Conservation (phyloP, 768 basidiomycete genomes). For the Strobilomyces dryophilus region DNA sequence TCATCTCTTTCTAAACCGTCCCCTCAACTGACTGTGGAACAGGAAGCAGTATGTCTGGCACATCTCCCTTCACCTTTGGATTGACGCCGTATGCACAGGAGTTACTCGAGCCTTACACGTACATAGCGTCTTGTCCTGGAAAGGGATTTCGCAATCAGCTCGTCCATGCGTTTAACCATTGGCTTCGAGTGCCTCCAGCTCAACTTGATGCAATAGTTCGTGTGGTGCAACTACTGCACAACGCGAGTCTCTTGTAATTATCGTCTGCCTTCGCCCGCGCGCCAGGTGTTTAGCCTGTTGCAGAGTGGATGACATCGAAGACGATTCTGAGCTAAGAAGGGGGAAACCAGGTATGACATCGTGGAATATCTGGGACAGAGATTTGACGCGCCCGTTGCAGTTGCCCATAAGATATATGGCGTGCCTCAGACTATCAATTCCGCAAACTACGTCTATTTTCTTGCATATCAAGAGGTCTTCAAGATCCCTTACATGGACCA, state of each 20-base stretch:
- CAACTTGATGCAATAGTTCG: slow-evolving; percentile 70
- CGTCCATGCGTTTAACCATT: slow-evolving; percentile 87
- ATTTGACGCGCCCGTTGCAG: slow-evolving; percentile 32
- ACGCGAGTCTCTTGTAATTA: slow-evolving; percentile 82
- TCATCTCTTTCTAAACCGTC: slow-evolving; percentile 29
- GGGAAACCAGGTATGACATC: slow-evolving; percentile 68
- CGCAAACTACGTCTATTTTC: slow-evolving; percentile 96
- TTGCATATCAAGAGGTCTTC: slow-evolving; percentile 82
- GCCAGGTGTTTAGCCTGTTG: neutral
- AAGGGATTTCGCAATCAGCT: slow-evolving; percentile 88
- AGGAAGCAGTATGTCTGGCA: slow-evolving; percentile 23
- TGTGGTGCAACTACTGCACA: slow-evolving; percentile 89
- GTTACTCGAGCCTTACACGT: slow-evolving; percentile 84
- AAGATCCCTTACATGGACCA: slow-evolving; percentile 16
- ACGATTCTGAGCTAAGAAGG: slow-evolving; percentile 79
- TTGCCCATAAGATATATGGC: slow-evolving; percentile 97
- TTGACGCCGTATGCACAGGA: slow-evolving; percentile 26
- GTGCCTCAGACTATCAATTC: slow-evolving; percentile 95
- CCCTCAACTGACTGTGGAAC: slow-evolving; percentile 11
- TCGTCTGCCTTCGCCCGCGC: neutral
- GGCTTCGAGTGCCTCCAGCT: slow-evolving; percentile 79
- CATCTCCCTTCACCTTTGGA: neutral
- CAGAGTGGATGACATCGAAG: slow-evolving; percentile 96
- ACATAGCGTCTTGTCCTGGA: slow-evolving; percentile 78
- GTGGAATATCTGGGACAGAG: neutral